A percentile compares a stretch with the other conserved stretches of the same genome.
These are phyloP conservation scores for Botrytis cinerea DNA, from an alignment of 2,329 filamentous ascomycete genomes.

Conservation along the genomic window DNA sequence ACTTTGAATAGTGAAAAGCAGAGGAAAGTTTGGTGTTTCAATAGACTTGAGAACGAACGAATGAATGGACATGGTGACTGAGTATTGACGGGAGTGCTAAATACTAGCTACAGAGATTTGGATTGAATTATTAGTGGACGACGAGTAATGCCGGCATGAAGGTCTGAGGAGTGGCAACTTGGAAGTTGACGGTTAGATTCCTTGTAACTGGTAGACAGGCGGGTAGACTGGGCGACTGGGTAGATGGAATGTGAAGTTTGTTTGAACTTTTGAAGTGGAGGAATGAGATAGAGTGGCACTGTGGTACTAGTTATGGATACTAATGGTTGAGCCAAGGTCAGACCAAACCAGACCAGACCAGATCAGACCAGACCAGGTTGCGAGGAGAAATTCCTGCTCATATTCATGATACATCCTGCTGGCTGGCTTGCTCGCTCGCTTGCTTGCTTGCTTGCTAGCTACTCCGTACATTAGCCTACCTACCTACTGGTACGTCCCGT, in stretches of 20 bases:
- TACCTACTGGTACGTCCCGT: background rate
- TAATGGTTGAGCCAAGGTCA: slow-evolving; percentile 7
- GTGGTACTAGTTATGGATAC: background rate
- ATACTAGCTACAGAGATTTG: background rate
- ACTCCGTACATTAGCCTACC: background rate
- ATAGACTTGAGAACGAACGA: background rate
- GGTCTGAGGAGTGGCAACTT: background rate
- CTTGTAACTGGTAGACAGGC: background rate
- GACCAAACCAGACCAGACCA: background rate
- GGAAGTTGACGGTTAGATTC: background rate
- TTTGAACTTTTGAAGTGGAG: background rate
- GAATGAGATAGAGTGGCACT: background rate
- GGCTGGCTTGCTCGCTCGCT: background rate
- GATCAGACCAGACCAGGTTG: background rate
- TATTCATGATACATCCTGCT: background rate
- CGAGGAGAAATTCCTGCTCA: background rate
- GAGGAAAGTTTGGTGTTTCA: background rate
- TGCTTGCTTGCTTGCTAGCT: background rate
- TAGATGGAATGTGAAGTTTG: background rate
- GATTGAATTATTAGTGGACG: background rate
- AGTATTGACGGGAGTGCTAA: background rate
- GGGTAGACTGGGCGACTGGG: background rate
- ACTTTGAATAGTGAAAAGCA: background rate
- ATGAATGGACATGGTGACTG: background rate
- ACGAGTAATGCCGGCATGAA: background rate